Conservation (phyloP, 2,329 filamentous ascomycete genomes). For the Orbilia blumenaviensis region DNA sequence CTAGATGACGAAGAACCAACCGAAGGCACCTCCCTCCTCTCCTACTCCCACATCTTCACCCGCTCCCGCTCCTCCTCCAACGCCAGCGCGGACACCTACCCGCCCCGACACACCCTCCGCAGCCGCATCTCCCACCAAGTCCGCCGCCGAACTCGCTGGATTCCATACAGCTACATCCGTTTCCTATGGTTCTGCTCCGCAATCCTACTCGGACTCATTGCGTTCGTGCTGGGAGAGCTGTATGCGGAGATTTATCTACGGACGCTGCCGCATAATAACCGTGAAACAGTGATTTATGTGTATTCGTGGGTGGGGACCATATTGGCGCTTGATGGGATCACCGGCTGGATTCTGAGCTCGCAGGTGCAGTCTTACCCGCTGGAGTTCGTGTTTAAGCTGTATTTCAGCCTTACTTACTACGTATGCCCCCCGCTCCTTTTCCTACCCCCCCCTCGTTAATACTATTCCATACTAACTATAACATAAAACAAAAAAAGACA, state of each 20-base stretch:
- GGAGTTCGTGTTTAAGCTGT: constrained; percentile 76
- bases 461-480: neutral
- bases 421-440: neutral
- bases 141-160: constrained; percentile 47
- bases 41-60: constrained; percentile 41
- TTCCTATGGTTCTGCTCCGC: constrained; percentile 76
- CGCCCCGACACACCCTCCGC: constrained; percentile 28
- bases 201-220: constrained; percentile 70
- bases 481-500: constrained; percentile 64
- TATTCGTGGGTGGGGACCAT: constrained; percentile 76
- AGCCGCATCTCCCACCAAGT: constrained; percentile 37
- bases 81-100: constrained; percentile 27
- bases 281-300: constrained; percentile 74
- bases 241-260: constrained; percentile 75
- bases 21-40: constrained; percentile 35
- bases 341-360: constrained; percentile 74
- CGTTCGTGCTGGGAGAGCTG: constrained; percentile 74
- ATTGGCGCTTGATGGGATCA: constrained; percentile 71
- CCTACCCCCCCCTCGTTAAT: neutral
- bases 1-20: constrained; percentile 22
- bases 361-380: constrained; percentile 75
- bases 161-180: constrained; percentile 66
- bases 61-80: constrained; percentile 46
- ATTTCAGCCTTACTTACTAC: constrained; percentile 74
- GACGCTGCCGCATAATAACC: constrained; percentile 72